Evolutionary conservation across 2,329 filamentous ascomycete genomes (phyloP).

Genomic region (Hypoxylon sp.): DNA sequence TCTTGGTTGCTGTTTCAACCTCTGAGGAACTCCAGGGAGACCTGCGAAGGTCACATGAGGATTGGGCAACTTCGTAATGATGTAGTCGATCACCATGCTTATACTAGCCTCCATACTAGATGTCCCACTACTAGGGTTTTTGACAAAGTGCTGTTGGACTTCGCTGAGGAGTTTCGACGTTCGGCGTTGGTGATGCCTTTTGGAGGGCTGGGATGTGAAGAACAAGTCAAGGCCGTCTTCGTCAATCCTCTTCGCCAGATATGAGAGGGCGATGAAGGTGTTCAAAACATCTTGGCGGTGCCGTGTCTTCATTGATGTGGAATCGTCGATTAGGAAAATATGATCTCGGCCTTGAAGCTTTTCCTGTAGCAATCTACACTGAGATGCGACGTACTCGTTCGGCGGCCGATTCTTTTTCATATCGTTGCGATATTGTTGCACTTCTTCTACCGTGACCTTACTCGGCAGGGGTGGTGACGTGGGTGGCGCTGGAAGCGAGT

Average conservation of each 20-base stretch:
- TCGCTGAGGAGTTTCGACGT: constrained; percentile 7
- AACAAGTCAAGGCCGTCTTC: constrained; percentile 15
- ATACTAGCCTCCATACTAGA: constrained; percentile 8
- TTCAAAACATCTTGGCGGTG: constrained; percentile 16
- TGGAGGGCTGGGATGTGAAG: constrained; percentile 19
- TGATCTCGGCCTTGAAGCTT: constrained; percentile 22
- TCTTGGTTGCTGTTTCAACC: background rate
- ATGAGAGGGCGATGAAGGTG: constrained; percentile 24
- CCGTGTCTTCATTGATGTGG: constrained; percentile 18
- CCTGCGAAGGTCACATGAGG: background rate
- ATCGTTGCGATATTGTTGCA: constrained; percentile 11
- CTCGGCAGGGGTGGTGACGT: background rate
- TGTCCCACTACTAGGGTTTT: background rate
- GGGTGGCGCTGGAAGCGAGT: background rate
- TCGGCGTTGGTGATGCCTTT: background rate
- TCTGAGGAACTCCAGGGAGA: background rate
- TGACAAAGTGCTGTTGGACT: background rate
- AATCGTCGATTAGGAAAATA: constrained; percentile 25
- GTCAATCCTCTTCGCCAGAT: constrained; percentile 20
- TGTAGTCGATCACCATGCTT: constrained; percentile 2
- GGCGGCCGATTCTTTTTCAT: constrained; percentile 13
- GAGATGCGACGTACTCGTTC: constrained; percentile 7
- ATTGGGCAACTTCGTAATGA: background rate
- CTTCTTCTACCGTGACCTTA: constrained; percentile 18
- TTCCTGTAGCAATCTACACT: background rate